Conservation (phyloP, 768 basidiomycete genomes). For the Lentinula sp. region DNA sequence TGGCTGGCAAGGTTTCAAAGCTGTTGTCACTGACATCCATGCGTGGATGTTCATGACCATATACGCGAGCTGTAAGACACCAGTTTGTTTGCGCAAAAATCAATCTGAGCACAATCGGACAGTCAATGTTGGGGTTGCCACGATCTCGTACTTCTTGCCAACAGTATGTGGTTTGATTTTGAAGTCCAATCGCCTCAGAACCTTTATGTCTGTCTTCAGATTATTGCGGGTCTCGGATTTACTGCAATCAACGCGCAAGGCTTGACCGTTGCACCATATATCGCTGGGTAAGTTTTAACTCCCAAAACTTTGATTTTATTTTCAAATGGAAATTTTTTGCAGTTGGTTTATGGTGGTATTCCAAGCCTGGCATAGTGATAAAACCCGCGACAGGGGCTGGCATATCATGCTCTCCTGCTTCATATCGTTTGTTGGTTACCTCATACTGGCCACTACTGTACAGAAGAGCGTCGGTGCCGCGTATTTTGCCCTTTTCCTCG, state of each 20-base stretch:
- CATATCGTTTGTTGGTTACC: conserved; percentile 43
- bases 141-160: conserved; percentile 50
- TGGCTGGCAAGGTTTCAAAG: conserved; percentile 51
- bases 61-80: conserved; percentile 45
- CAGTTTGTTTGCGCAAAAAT: neutral
- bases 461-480: conserved; percentile 47
- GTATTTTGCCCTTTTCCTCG: conserved; percentile 54
- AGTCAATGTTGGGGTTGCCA: conserved; percentile 55
- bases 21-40: conserved; percentile 41
- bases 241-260: conserved; percentile 52
- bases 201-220: conserved; percentile 17
- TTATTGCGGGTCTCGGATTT: conserved; percentile 53
- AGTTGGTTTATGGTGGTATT: conserved; percentile 52
- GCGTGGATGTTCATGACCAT: conserved; percentile 48
- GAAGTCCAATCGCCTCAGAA: neutral
- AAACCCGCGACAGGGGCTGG: conserved; percentile 46
- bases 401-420: conserved; percentile 47
- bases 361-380: conserved; percentile 51
- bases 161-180: conserved; percentile 26
- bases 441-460: conserved; percentile 46
- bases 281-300: neutral
- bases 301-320: neutral
- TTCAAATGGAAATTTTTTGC: neutral
- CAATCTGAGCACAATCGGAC: neutral
- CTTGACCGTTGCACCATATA: conserved; percentile 52